Evolutionary conservation across 2,329 filamentous ascomycete species (phyloP), one percentile per base, ranked within the genome.

Genomic region (Ilyonectria destructans): DNA sequence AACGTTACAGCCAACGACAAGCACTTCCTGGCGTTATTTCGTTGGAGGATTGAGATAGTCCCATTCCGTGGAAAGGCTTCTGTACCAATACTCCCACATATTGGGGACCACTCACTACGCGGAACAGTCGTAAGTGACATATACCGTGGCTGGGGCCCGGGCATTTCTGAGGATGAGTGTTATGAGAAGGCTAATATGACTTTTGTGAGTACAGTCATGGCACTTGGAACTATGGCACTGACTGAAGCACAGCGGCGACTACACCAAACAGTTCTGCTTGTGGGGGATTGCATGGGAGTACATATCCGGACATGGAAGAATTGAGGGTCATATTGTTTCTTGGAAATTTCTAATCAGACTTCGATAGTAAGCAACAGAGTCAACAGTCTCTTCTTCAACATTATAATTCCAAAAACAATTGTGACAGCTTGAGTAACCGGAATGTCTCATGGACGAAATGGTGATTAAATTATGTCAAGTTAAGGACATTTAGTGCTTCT

Each of bases 41-140:
- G 54, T 5, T 57, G 54, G 54, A 43, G 35, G 13, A 23, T 57
- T 15, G 54, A 57, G 23, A 19, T 26, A 26, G 54, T 57, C 17
- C 54, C 33, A 17, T 17, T 57, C 3, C 17, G 21, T 29, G 54
- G 54, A 12, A 57, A 57, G 21, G 19, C 54, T 13, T 7, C 8
- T 13, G 17, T 57, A 12, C 54, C 19, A 26, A 26, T 57, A 43
- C 31, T 57, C n/a, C 54, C 54, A n/a, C 54, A 57, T 29, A 57
- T 57, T 23, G 31, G 26, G 9, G 33, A 37, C 26, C 54, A 35
- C 8, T 40, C 35, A 19, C 33, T 57, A 29, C 54, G 54, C 4
- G 37, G 21, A 17, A 26, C 54, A 9, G 21, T 57, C 35, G 43
- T 57, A n/a, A 26, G n/a, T 13, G 54, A 57, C 19, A 13, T 57